Evolutionary conservation across 2,329 filamentous ascomycete genomes (phyloP).

Genomic region (Pochonia chlamydosporia): DNA sequence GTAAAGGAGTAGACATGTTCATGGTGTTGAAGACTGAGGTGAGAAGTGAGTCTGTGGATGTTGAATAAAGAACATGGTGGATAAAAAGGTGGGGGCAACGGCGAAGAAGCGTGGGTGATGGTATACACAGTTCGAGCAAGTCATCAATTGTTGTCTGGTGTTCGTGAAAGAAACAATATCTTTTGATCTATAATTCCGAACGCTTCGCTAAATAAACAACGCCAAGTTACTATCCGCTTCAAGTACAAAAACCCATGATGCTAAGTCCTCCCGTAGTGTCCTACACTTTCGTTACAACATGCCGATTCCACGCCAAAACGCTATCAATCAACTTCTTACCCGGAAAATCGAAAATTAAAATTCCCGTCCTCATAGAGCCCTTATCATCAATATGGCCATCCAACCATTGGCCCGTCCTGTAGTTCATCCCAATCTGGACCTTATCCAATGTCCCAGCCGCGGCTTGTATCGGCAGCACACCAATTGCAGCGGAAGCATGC

Average conservation of each 20-base stretch:
- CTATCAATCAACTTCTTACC: slow-evolving; percentile 34
- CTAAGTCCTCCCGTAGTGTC: no score
- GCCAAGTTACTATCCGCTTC: not conserved
- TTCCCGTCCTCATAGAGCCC: slow-evolving; percentile 29
- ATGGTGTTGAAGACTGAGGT: no score
- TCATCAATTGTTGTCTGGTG: no score
- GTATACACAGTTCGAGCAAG: no score
- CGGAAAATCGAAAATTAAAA: slow-evolving; percentile 44
- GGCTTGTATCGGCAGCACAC: slow-evolving; percentile 42
- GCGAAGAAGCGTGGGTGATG: no score
- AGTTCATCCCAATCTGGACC: slow-evolving; percentile 40
- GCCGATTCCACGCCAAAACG: slow-evolving; percentile 34
- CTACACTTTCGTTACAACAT: not conserved
- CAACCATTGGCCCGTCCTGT: slow-evolving; percentile 40
- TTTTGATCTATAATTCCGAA: not conserved
- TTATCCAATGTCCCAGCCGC: slow-evolving; percentile 38
- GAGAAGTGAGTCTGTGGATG: no score
- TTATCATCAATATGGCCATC: slow-evolving; percentile 20
- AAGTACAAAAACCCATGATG: no score
- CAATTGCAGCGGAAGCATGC: slow-evolving; percentile 42
- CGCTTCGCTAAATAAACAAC: not conserved
- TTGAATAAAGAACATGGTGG: no score
- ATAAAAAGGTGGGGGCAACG: no score
- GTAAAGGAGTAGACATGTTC: no score
- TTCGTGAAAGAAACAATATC: no score